phyloP scores from a whole-genome alignment of 2,329 filamentous ascomycete genomes.

The Sodiomyces alkalinus region DNA sequence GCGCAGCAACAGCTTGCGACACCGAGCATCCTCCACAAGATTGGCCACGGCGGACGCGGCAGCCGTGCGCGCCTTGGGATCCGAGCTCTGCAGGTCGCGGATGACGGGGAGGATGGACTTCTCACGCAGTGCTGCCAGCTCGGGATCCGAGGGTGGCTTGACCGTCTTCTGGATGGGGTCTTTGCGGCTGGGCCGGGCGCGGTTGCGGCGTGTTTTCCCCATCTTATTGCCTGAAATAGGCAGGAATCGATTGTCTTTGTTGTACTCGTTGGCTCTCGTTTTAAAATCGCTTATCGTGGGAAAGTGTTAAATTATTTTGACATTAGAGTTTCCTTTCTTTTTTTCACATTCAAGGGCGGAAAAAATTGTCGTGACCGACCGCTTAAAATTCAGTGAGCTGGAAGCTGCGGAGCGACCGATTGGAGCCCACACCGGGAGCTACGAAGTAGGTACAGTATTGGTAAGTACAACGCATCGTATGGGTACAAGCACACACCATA shows the following conservation, averaged over 20 bases:
- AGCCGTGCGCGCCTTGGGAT: slow-evolving; percentile 41
- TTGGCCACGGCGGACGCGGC: slow-evolving; percentile 46
- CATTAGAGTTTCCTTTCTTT: slow-evolving; percentile 1
- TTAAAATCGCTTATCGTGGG: neutral
- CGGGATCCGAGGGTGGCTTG: slow-evolving; percentile 47
- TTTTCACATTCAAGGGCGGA: neutral
- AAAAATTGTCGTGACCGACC: neutral
- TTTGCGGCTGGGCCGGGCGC: slow-evolving; percentile 30
- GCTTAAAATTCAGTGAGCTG: neutral
- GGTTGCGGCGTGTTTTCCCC: slow-evolving; percentile 44
- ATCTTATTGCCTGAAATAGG: no score
- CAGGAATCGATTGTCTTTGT: slow-evolving; percentile 6
- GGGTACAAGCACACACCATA: no score
- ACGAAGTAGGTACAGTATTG: no score
- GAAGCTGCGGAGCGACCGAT: no score
- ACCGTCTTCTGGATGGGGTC: slow-evolving; percentile 41
- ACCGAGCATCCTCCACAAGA: slow-evolving; percentile 45
- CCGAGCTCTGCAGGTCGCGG: slow-evolving; percentile 41
- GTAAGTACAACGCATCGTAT: no score
- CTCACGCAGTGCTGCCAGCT: slow-evolving; percentile 47
- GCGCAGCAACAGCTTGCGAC: slow-evolving; percentile 48
- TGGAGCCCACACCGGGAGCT: no score
- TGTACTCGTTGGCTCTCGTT: slow-evolving; percentile 1
- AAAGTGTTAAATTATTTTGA: no score
- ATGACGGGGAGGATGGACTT: slow-evolving; percentile 48